phyloP scores from a whole-genome alignment of 179 eudicot species.

The Heliamphora pulchella region DNA sequence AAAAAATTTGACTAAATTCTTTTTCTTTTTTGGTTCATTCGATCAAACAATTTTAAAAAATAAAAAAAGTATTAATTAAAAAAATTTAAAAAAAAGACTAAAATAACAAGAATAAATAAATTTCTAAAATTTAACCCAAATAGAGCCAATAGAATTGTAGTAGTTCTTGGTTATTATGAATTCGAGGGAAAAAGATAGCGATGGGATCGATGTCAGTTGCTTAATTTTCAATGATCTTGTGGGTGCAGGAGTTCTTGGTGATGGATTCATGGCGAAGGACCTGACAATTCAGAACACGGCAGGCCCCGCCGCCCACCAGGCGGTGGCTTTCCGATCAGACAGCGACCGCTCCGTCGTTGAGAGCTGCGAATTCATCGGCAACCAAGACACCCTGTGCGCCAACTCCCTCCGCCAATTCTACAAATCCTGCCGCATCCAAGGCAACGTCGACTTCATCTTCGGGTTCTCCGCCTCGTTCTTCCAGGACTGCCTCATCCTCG shows the following conservation, averaged over 20 bases:
- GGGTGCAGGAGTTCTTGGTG: slow-evolving; percentile 68
- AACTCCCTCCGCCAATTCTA: slow-evolving; percentile 70
- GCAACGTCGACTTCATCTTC: slow-evolving; percentile 83
- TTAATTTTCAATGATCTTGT: too few relatives aligned
- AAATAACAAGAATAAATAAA: too few relatives aligned
- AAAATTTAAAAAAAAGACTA: too few relatives aligned
- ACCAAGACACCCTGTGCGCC: slow-evolving; percentile 85
- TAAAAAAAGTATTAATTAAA: too few relatives aligned
- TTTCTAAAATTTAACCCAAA: too few relatives aligned
- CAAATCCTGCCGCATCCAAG: slow-evolving; percentile 71
- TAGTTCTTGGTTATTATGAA: too few relatives aligned
- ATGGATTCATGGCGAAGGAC: slow-evolving; percentile 72
- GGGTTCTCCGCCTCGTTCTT: slow-evolving; percentile 66
- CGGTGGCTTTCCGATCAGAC: slow-evolving; percentile 79
- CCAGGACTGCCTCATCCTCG: slow-evolving; percentile 57
- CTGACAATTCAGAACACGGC: slow-evolving; percentile 82
- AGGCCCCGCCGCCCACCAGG: slow-evolving; percentile 74
- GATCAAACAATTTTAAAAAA: too few relatives aligned
- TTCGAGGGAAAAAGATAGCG: too few relatives aligned
- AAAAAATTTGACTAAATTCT: too few relatives aligned
- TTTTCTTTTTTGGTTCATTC: too few relatives aligned
- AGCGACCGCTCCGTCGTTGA: slow-evolving; percentile 62
- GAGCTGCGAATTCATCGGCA: slow-evolving; percentile 70
- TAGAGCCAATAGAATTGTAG: too few relatives aligned
- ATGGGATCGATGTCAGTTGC: too few relatives aligned